These are phyloP conservation scores for Nitzschia sp. DNA, from an alignment of 108 stramenopile species.

Conservation along the genomic window DNA sequence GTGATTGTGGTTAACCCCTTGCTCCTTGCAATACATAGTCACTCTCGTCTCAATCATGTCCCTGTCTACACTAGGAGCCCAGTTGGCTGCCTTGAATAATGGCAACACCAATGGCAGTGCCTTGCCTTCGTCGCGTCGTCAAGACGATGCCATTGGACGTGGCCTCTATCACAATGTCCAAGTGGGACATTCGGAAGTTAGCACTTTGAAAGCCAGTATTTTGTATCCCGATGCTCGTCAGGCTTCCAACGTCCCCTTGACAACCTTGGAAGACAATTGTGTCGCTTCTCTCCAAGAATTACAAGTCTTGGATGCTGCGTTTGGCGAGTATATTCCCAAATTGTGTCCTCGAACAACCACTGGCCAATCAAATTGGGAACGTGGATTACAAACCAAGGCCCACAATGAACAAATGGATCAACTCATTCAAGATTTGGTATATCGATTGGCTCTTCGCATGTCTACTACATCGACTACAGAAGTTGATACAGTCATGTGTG, in stretches of 20 bases:
- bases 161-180: conserved; percentile 59
- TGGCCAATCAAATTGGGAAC: conserved; percentile 7
- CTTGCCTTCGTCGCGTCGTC: conserved; percentile 36
- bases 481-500: neutral
- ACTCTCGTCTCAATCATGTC: conserved; percentile 41
- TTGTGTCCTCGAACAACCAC: conserved; percentile 18
- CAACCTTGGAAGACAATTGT: conserved; percentile 68
- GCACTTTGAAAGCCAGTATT: conserved; percentile 54
- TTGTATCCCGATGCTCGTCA: conserved; percentile 65
- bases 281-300: conserved; percentile 41
- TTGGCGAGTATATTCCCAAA: conserved; percentile 9
- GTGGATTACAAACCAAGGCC: conserved; percentile 15
- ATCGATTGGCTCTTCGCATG: conserved; percentile 14
- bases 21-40: too few species aligned
- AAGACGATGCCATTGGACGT: conserved; percentile 60
- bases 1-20: too few species aligned
- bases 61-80: conserved; percentile 53
- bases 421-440: conserved; percentile 25
- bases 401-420: conserved; percentile 32
- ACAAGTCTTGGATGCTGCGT: conserved; percentile 23
- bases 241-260: conserved; percentile 64
- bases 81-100: conserved; percentile 52
- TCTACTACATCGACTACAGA: neutral
- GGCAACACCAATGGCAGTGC: conserved; percentile 24
- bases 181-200: conserved; percentile 49